These are phyloP conservation scores for Lophiostoma macrostomum DNA, from an alignment of 495 filamentous ascomycete genomes.

Conservation along the genomic window DNA sequence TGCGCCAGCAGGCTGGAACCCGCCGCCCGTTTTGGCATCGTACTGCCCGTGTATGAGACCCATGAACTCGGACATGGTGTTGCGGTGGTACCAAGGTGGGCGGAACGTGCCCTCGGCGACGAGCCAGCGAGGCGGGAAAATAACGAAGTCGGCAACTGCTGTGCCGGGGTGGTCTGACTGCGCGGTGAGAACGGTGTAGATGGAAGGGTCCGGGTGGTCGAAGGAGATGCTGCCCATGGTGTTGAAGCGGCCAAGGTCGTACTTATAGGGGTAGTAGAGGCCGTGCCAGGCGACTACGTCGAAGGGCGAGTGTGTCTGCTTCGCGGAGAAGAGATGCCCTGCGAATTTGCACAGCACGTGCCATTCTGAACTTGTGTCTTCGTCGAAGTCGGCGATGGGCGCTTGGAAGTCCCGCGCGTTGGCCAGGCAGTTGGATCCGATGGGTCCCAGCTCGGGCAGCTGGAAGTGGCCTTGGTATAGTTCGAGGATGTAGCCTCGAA, in stretches of 20 bases:
- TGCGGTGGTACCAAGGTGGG: slow-evolving; percentile 79
- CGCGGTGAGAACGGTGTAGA: slow-evolving; percentile 78
- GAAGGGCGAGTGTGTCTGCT: slow-evolving; percentile 72
- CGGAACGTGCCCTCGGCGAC: slow-evolving; percentile 76
- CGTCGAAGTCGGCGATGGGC: slow-evolving; percentile 72
- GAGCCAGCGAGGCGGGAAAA: slow-evolving; percentile 80
- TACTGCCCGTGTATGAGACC: slow-evolving; percentile 70
- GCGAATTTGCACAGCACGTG: slow-evolving; percentile 74
- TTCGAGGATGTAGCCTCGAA: slow-evolving; percentile 82
- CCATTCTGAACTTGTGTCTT: slow-evolving; percentile 53
- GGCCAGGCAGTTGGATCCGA: slow-evolving; percentile 82
- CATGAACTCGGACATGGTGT: slow-evolving; percentile 83
- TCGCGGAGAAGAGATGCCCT: slow-evolving; percentile 70
- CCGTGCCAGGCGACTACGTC: slow-evolving; percentile 85
- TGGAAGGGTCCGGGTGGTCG: slow-evolving; percentile 80
- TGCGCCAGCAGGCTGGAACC: slow-evolving; percentile 62
- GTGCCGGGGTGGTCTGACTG: slow-evolving; percentile 64
- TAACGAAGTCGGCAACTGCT: slow-evolving; percentile 76
- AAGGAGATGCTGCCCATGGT: slow-evolving; percentile 69
- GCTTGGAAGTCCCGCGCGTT: slow-evolving; percentile 88
- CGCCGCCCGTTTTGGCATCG: slow-evolving; percentile 61
- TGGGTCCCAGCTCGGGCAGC: slow-evolving; percentile 85
- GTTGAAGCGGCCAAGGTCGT: slow-evolving; percentile 79
- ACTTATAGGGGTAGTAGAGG: slow-evolving; percentile 80
- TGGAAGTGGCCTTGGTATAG: slow-evolving; percentile 81